A percentile compares a stretch with the other conserved stretches of the same genome.
Conservation (phyloP, 371 early-diverging fungal species). For the Chytridium lagenaria region DNA sequence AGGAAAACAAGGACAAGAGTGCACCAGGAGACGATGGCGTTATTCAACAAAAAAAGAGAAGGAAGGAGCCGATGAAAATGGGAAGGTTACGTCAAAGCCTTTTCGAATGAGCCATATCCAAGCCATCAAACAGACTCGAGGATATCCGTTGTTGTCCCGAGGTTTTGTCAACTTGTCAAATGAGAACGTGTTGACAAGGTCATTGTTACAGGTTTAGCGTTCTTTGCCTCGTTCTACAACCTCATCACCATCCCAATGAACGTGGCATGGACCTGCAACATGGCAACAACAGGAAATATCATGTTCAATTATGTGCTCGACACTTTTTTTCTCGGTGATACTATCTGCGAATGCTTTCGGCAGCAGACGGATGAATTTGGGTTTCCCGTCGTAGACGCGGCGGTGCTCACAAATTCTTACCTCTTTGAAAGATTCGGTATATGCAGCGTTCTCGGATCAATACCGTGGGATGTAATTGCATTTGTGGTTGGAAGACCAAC, state of each 20-base stretch:
- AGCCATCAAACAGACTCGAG: no score
- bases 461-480: not conserved
- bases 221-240: conserved; percentile 12
- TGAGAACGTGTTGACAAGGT: no score
- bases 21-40: no score
- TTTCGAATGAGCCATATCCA: no score
- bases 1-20: no score
- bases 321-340: conserved; percentile 3
- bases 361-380: conserved; percentile 14
- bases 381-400: conserved; percentile 12
- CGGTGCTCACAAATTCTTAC: not conserved
- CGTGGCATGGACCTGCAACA: conserved; percentile 14
- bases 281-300: conserved; percentile 10
- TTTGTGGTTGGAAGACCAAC: not conserved
- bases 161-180: no score
- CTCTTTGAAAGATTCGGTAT: not conserved
- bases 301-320: conserved; percentile 6
- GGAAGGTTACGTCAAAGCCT: no score
- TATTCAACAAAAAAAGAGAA: no score
- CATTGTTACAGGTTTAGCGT: not conserved
- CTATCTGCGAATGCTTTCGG: conserved; percentile 9
- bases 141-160: no score
- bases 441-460: not conserved
- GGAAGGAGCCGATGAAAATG: no score
- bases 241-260: conserved; percentile 15